Conservation (phyloP, 2,329 filamentous ascomycete species). For the Ophiosphaerella korrae region DNA sequence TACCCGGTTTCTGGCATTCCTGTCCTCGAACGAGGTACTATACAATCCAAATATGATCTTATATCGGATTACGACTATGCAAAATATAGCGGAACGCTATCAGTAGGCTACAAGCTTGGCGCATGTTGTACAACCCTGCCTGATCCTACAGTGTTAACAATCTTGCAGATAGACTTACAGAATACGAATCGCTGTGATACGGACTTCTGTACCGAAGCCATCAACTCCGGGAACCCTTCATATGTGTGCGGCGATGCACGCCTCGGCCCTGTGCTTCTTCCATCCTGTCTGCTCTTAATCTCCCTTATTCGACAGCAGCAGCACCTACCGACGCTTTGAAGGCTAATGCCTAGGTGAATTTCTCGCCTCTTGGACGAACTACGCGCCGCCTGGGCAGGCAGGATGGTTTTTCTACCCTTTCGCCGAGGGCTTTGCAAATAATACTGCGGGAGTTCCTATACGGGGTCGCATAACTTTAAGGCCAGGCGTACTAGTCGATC, state of each 20-base stretch:
- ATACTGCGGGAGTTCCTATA: constrained; percentile 45
- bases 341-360: constrained; percentile 51
- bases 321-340: constrained; percentile 49
- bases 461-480: constrained; percentile 49
- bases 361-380: constrained; percentile 35
- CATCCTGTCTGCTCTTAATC: constrained; percentile 40
- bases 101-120: background rate
- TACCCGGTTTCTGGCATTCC: background rate
- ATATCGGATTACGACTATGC: background rate
- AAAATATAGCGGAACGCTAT: background rate
- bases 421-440: constrained; percentile 50
- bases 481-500: constrained; percentile 53
- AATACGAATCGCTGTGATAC: background rate
- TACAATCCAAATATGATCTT: background rate
- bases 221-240: constrained; percentile 1
- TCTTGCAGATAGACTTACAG: background rate
- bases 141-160: background rate
- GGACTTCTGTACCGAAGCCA: constrained; percentile 16
- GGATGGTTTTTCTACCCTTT: constrained; percentile 48
- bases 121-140: background rate
- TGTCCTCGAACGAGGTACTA: background rate
- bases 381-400: background rate
- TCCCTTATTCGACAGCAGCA: constrained; percentile 34
- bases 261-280: constrained; percentile 45
- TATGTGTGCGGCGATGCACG: constrained; percentile 26